Conservation (phyloP, 208 protist genomes). For the Herpetomonas tarakana region DNA sequence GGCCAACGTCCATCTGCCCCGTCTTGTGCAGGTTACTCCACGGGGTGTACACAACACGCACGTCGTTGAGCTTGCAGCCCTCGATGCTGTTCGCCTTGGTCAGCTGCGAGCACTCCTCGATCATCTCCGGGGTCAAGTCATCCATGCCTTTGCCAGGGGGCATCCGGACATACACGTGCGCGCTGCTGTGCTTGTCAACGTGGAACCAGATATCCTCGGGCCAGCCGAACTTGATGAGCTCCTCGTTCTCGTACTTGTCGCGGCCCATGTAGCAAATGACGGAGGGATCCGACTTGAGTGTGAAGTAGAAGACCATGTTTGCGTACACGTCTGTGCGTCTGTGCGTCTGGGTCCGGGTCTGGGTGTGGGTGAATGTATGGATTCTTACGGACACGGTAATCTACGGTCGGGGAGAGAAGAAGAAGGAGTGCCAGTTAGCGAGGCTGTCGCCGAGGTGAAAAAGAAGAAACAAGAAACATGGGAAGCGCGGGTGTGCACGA, state of each 20-base stretch:
- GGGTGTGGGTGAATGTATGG: no score
- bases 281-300: slow-evolving; percentile 77
- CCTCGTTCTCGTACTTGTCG: slow-evolving; percentile 99
- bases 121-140: slow-evolving; percentile 88
- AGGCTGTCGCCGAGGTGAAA: no score
- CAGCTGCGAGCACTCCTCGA: slow-evolving; percentile 97
- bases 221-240: slow-evolving; percentile 96
- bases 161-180: slow-evolving; percentile 98
- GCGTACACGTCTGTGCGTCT: not conserved
- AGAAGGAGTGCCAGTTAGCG: no score
- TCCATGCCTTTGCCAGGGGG: slow-evolving; percentile 89
- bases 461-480: no score
- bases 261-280: slow-evolving; percentile 97
- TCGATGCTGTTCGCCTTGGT: slow-evolving; percentile 97
- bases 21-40: slow-evolving; percentile 98
- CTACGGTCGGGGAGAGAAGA: no score
- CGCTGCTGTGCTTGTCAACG: slow-evolving; percentile 96
- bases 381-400: no score
- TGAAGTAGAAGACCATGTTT: slow-evolving; percentile 94
- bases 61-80: slow-evolving; percentile 91
- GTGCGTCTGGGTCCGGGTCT: not conserved
- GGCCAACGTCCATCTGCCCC: slow-evolving; percentile 94
- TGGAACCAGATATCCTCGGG: slow-evolving; percentile 99
- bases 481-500: no score
- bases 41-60: slow-evolving; percentile 96